A percentile compares a stretch with the other conserved stretches of the same genome.
These are phyloP conservation scores for Ogataea chonburiensis DNA, from an alignment of 805 yeast genomes.

Conservation along the genomic window DNA sequence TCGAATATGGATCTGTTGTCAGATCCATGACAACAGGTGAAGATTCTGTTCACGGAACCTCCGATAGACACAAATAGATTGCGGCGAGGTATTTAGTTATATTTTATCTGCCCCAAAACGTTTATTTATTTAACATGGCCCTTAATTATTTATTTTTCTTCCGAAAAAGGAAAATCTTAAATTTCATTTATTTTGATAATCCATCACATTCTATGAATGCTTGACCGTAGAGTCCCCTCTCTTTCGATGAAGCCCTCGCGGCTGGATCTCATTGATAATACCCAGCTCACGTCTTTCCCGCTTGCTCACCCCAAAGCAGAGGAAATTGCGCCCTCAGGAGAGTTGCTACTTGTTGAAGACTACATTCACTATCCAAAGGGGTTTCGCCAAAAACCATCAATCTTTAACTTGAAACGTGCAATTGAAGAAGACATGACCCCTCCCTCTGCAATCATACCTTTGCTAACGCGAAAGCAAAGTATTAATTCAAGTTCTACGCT, in stretches of 20 bases:
- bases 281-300: conserved; percentile 50
- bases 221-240: conserved; percentile 2
- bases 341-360: conserved; percentile 52
- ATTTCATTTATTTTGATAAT: conserved; percentile 2
- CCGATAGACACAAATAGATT: too few relatives aligned
- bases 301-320: conserved; percentile 44
- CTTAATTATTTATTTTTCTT: conserved; percentile 2
- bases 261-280: conserved; percentile 48
- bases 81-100: too few relatives aligned
- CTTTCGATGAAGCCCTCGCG: conserved; percentile 31
- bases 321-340: conserved; percentile 2
- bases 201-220: conserved; percentile 4
- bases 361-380: conserved; percentile 40
- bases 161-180: not conserved
- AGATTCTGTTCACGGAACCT: too few relatives aligned
- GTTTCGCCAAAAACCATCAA: conserved; percentile 30
- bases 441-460: conserved; percentile 5
- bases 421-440: conserved; percentile 17
- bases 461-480: conserved; percentile 7
- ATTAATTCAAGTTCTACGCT: conserved; percentile 20
- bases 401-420: conserved; percentile 35
- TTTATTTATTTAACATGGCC: too few relatives aligned
- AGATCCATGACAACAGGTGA: too few relatives aligned
- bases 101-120: too few relatives aligned
- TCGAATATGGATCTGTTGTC: too few relatives aligned